Evolutionary conservation across 768 basidiomycete species (phyloP).

Genomic region (Panellus pusillus): DNA sequence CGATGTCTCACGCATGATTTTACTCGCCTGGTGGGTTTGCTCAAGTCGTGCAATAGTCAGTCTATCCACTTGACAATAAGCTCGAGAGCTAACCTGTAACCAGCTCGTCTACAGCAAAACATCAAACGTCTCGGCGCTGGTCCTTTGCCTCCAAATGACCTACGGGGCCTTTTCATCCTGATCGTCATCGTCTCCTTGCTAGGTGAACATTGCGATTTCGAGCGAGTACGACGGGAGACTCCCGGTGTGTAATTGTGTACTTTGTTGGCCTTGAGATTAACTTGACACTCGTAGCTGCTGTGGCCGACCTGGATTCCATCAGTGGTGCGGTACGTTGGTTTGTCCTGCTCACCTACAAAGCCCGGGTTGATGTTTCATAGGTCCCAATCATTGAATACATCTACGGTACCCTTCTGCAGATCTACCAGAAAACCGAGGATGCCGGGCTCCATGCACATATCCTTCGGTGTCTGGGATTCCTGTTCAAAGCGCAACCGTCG

Average conservation of each 20-base stretch:
- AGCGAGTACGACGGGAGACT: constrained; percentile 64
- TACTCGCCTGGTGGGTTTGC: constrained; percentile 66
- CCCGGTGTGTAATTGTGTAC: constrained; percentile 44
- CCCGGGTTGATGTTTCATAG: constrained; percentile 32
- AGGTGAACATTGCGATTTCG: constrained; percentile 88
- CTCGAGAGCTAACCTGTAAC: background rate
- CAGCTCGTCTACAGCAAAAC: constrained; percentile 65
- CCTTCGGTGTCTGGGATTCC: constrained; percentile 88
- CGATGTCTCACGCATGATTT: constrained; percentile 88
- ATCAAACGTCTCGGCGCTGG: constrained; percentile 44
- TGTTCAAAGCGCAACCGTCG: constrained; percentile 90
- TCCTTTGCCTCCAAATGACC: constrained; percentile 47
- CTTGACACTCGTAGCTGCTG: constrained; percentile 42
- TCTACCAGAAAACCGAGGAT: constrained; percentile 70
- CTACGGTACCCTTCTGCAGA: constrained; percentile 66
- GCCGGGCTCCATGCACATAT: constrained; percentile 64
- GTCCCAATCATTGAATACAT: constrained; percentile 81
- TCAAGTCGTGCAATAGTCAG: constrained; percentile 85
- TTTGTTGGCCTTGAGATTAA: background rate
- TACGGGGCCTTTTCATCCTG: constrained; percentile 62
- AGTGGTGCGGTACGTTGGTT: constrained; percentile 49
- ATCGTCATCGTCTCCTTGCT: constrained; percentile 85
- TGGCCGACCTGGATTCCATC: constrained; percentile 48
- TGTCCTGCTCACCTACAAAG: background rate
- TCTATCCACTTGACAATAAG: constrained; percentile 4